phyloP scores from a whole-genome alignment of 2,329 filamentous ascomycete genomes.

The Aspergillus fructus region DNA sequence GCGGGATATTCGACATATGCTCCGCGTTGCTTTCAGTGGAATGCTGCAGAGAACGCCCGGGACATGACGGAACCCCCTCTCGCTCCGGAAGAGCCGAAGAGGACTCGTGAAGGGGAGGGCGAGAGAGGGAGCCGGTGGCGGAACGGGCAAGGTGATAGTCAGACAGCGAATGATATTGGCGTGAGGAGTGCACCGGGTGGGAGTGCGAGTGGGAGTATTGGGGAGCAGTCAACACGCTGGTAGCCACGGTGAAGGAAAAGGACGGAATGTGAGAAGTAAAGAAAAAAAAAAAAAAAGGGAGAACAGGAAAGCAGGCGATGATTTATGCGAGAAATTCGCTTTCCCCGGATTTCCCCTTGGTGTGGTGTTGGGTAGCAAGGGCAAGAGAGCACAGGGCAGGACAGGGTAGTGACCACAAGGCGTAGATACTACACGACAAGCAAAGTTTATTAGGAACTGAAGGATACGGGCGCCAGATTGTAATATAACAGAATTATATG shows the following conservation, averaged over 20 bases:
- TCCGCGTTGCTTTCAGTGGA: slow-evolving; percentile 31
- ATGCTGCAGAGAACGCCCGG: slow-evolving; percentile 25
- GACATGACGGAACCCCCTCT: slow-evolving; percentile 42
- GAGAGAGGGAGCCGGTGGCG: slow-evolving; percentile 39
- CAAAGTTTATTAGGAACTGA: slow-evolving; percentile 4
- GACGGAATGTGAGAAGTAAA: slow-evolving; percentile 4
- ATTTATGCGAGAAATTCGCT: not conserved
- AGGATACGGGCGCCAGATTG: slow-evolving; percentile 2
- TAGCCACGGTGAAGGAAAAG: slow-evolving; percentile 39
- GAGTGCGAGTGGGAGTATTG: slow-evolving; percentile 27
- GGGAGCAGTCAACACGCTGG: slow-evolving; percentile 33
- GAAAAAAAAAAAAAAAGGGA: slow-evolving; percentile 5
- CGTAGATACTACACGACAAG: not conserved
- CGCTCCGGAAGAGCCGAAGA: slow-evolving; percentile 36
- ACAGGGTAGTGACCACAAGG: not conserved
- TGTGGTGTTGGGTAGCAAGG: slow-evolving; percentile 7
- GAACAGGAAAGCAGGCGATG: not conserved
- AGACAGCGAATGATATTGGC: slow-evolving; percentile 32
- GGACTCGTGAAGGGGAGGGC: slow-evolving; percentile 31
- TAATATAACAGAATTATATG: slow-evolving; percentile 4
- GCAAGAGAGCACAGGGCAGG: not conserved
- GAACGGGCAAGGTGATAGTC: slow-evolving; percentile 23
- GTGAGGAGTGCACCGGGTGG: slow-evolving; percentile 29
- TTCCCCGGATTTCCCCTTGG: slow-evolving; percentile 5
- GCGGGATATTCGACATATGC: slow-evolving; percentile 41